phyloP scores from a whole-genome alignment of 345 rosid genomes.

The Brassica juncea region DNA sequence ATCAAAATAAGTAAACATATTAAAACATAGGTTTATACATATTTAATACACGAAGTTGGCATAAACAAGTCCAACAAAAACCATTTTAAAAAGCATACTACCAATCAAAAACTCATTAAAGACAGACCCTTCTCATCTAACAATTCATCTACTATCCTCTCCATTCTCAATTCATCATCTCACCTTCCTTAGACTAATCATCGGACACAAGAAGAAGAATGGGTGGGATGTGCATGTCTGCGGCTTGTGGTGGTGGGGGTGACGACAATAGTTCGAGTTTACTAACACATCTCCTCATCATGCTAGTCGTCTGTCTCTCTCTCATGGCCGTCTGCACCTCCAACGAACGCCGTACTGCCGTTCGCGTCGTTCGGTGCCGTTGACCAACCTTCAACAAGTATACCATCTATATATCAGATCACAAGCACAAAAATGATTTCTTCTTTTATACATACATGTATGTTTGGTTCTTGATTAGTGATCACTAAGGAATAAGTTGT shows the following conservation, averaged over 20 bases:
- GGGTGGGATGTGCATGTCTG: constrained; percentile 45
- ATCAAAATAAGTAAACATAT: neutral
- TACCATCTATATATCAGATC: neutral
- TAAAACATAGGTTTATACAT: neutral
- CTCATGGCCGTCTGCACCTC: constrained; percentile 44
- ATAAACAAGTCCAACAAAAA: constrained; percentile 26
- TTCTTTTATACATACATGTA: constrained; percentile 16
- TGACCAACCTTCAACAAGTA: constrained; percentile 14
- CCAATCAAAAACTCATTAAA: constrained; percentile 23
- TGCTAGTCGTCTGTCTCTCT: constrained; percentile 45
- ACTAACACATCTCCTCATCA: constrained; percentile 32
- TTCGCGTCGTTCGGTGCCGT: constrained; percentile 36
- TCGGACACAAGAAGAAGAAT: constrained; percentile 9
- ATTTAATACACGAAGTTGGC: constrained; percentile 14
- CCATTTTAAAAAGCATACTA: neutral
- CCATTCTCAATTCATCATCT: neutral
- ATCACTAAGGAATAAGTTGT: constrained; percentile 1
- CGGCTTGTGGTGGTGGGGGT: constrained; percentile 39
- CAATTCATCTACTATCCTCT: neutral
- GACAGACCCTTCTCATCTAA: constrained; percentile 34
- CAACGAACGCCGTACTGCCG: constrained; percentile 35
- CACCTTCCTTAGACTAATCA: neutral
- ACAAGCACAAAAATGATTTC: constrained; percentile 5
- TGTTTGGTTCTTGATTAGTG: constrained; percentile 17
- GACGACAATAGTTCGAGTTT: constrained; percentile 28